Evolutionary conservation across 805 yeast genomes (phyloP).

Genomic region (Isabelozyma rhagii): DNA sequence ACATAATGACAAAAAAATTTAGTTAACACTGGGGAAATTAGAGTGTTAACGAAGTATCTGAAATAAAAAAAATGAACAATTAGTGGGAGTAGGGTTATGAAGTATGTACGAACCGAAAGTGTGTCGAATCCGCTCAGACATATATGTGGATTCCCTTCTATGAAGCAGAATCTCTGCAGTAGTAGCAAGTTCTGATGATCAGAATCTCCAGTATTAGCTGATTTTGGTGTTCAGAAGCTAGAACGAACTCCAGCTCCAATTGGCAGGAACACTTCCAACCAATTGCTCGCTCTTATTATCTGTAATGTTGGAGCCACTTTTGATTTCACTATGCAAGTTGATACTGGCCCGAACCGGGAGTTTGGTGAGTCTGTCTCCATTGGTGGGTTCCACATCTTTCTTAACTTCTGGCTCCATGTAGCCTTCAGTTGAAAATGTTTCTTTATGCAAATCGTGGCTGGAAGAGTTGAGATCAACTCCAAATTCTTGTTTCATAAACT

Average conservation of each 20-base stretch:
- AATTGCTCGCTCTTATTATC: conserved; percentile 35
- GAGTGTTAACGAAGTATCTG: too few relatives aligned
- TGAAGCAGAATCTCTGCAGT: too few relatives aligned
- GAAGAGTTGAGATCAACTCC: conserved; percentile 19
- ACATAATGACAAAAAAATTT: too few relatives aligned
- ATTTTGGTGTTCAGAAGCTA: conserved; percentile 14
- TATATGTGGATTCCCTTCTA: too few relatives aligned
- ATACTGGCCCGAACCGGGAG: background rate
- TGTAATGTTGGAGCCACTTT: background rate
- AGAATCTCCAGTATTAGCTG: too few relatives aligned
- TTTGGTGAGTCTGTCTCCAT: conserved; percentile 6
- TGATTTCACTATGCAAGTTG: background rate
- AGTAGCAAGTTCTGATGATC: too few relatives aligned
- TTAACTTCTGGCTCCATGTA: background rate
- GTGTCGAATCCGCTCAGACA: too few relatives aligned
- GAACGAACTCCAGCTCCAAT: conserved; percentile 80
- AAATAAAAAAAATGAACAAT: too few relatives aligned
- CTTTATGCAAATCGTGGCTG: background rate
- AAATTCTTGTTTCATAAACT: conserved; percentile 40
- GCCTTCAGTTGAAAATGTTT: background rate
- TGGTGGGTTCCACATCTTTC: background rate
- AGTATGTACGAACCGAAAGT: too few relatives aligned
- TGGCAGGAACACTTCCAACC: conserved; percentile 60
- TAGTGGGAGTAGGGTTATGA: too few relatives aligned
- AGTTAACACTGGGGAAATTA: too few relatives aligned